phyloP scores from a whole-genome alignment of 2,329 filamentous ascomycete genomes.

The Dryadomyces sulphureus region DNA sequence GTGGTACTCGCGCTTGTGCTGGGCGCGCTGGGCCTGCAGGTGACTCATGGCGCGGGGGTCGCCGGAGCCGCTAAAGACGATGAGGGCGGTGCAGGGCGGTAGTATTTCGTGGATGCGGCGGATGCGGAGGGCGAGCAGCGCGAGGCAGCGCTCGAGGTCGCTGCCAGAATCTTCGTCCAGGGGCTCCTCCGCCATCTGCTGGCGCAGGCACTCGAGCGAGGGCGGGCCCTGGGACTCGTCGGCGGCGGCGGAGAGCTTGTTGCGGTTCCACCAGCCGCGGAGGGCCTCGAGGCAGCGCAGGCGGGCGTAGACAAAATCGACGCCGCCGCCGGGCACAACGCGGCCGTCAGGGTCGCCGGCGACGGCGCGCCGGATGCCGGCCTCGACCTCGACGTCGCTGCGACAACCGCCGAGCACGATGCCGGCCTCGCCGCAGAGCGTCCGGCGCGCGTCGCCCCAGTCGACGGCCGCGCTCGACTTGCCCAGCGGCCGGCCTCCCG shows the following conservation, averaged over 20 bases:
- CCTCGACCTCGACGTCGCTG: conserved; percentile 43
- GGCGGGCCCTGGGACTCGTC: conserved; percentile 21
- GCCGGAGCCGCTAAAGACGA: conserved; percentile 51
- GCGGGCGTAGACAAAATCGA: conserved; percentile 53
- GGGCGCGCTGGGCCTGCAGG: conserved; percentile 43
- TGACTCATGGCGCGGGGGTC: conserved; percentile 52
- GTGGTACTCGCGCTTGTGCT: conserved; percentile 51
- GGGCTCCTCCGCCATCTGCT: conserved; percentile 4
- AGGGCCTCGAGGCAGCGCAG: conserved; percentile 50
- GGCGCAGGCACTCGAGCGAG: conserved; percentile 11
- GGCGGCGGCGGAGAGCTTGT: conserved; percentile 22
- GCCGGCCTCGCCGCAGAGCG: conserved; percentile 39
- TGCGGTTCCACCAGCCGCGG: conserved; percentile 54
- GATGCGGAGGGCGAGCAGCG: conserved; percentile 32
- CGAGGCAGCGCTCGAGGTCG: conserved; percentile 30
- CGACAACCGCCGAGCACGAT: conserved; percentile 36
- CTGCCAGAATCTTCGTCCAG: not conserved
- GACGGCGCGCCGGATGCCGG: conserved; percentile 41
- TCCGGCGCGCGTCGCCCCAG: conserved; percentile 64
- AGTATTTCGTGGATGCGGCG: conserved; percentile 40
- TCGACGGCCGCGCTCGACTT: conserved; percentile 68
- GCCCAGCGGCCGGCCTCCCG: conserved; percentile 37
- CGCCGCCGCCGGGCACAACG: conserved; percentile 42
- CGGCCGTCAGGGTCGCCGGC: conserved; percentile 41
- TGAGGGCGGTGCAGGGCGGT: conserved; percentile 49